These are phyloP conservation scores for Penicillium sp. DNA, from an alignment of 2,329 filamentous ascomycete genomes.

Conservation along the genomic window DNA sequence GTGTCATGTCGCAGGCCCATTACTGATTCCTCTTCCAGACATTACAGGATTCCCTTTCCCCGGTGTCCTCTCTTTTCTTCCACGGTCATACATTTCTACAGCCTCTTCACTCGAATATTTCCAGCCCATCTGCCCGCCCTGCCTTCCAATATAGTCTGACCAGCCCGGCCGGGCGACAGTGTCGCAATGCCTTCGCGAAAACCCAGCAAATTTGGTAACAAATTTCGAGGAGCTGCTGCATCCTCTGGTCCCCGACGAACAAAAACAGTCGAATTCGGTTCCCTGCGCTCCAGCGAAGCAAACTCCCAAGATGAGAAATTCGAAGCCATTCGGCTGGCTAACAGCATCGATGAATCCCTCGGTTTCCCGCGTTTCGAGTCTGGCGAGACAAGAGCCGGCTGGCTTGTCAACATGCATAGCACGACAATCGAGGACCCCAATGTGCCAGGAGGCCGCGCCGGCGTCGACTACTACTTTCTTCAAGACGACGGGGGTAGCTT, in stretches of 20 bases:
- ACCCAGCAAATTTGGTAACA: conserved; percentile 62
- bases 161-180: conserved; percentile 24
- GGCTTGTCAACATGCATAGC: conserved; percentile 92
- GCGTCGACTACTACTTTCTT: conserved; percentile 95
- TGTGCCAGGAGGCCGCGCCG: conserved; percentile 75
- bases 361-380: conserved; percentile 90
- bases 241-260: conserved; percentile 51
- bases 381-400: conserved; percentile 77
- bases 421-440: conserved; percentile 81
- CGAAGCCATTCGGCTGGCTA: conserved; percentile 75
- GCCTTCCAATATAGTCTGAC: conserved; percentile 19
- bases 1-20: conserved; percentile 13
- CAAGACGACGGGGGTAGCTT: conserved; percentile 83
- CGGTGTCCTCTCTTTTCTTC: neutral
- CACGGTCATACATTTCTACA: neutral
- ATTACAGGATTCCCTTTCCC: conserved; percentile 5
- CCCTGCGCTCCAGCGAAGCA: conserved; percentile 68
- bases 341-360: conserved; percentile 90
- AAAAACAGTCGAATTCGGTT: conserved; percentile 74
- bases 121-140: conserved; percentile 15
- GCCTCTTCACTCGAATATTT: neutral
- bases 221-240: conserved; percentile 43
- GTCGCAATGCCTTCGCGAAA: conserved; percentile 46
- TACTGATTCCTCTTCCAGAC: conserved; percentile 13
- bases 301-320: conserved; percentile 91